These are phyloP conservation scores for Pleurotus giganteus DNA, from an alignment of 768 basidiomycete genomes.

Conservation along the genomic window DNA sequence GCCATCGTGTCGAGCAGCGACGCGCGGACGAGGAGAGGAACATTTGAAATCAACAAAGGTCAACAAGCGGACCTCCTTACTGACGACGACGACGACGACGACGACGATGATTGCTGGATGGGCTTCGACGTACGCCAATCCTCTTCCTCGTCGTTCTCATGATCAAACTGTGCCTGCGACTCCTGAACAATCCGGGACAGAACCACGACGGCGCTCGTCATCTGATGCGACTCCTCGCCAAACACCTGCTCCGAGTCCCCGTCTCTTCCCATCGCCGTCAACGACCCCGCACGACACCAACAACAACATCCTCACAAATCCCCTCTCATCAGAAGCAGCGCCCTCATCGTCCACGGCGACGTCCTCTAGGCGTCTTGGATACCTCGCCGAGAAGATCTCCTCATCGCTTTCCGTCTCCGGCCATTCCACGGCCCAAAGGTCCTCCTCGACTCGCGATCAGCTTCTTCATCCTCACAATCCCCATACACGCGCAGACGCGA, in stretches of 20 bases:
- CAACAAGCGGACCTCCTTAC: no score
- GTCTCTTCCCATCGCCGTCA: slow-evolving; percentile 22
- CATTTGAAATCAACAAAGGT: no score
- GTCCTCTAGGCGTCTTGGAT: slow-evolving; percentile 37
- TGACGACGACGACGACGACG: background rate
- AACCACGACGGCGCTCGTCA: slow-evolving; percentile 38
- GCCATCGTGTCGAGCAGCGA: background rate
- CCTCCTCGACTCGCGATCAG: slow-evolving; percentile 21
- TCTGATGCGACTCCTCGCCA: slow-evolving; percentile 51
- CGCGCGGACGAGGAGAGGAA: no score
- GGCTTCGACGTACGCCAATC: slow-evolving; percentile 9
- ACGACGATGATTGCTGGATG: slow-evolving; percentile 10
- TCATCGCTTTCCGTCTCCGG: slow-evolving; percentile 24
- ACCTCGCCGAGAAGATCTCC: slow-evolving; percentile 42
- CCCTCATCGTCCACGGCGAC: slow-evolving; percentile 24
- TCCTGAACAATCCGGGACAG: background rate
- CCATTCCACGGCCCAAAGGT: slow-evolving; percentile 20
- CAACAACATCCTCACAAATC: slow-evolving; percentile 22
- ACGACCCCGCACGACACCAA: slow-evolving; percentile 30
- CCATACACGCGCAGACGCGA: slow-evolving; percentile 36
- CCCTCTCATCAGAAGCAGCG: slow-evolving; percentile 24
- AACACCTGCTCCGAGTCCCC: slow-evolving; percentile 37
- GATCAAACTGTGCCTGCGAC: slow-evolving; percentile 8
- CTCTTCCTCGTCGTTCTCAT: slow-evolving; percentile 11
- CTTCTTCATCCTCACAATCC: slow-evolving; percentile 35